phyloP scores from a whole-genome alignment of 1,139 yeast species.

The Pichia sp. region DNA sequence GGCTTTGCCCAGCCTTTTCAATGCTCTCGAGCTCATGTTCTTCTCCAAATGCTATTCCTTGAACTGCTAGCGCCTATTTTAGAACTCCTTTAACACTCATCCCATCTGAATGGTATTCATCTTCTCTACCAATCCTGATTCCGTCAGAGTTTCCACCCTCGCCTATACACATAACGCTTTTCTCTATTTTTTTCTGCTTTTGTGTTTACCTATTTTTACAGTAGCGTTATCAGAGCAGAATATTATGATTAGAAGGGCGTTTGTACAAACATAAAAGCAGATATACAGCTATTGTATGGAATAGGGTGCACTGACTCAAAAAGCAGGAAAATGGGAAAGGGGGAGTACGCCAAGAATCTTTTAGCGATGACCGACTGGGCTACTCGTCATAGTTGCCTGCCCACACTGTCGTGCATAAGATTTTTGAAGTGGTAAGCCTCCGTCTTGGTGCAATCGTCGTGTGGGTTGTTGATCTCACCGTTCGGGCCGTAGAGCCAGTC shows the following conservation, averaged over 20 bases:
- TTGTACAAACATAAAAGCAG: neutral
- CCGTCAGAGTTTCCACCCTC: no score
- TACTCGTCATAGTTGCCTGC: constrained; percentile 24
- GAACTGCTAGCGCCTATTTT: no score
- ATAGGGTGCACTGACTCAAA: neutral
- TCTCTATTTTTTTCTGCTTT: no score
- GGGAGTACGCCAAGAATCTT: neutral
- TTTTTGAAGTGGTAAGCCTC: constrained; percentile 28
- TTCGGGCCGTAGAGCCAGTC: constrained; percentile 38
- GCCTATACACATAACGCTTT: no score
- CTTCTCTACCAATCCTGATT: no score
- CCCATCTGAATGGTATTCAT: no score
- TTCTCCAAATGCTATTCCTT: neutral
- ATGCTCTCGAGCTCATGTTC: constrained; percentile 60
- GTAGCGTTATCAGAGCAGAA: neutral
- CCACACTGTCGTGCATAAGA: constrained; percentile 26
- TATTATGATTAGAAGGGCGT: neutral
- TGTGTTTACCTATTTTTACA: no score
- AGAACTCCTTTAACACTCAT: no score
- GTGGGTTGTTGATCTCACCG: constrained; percentile 29
- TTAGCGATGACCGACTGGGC: no score
- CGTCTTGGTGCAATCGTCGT: constrained; percentile 24
- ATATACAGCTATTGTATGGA: neutral
- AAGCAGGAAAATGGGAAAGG: neutral
- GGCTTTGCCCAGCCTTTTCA: constrained; percentile 48